Percentiles rank a stretch among this genome's conserved stretches.
These are phyloP conservation scores for Cyclocybe cylindracea DNA, from an alignment of 768 basidiomycete species.

Conservation along the genomic window DNA sequence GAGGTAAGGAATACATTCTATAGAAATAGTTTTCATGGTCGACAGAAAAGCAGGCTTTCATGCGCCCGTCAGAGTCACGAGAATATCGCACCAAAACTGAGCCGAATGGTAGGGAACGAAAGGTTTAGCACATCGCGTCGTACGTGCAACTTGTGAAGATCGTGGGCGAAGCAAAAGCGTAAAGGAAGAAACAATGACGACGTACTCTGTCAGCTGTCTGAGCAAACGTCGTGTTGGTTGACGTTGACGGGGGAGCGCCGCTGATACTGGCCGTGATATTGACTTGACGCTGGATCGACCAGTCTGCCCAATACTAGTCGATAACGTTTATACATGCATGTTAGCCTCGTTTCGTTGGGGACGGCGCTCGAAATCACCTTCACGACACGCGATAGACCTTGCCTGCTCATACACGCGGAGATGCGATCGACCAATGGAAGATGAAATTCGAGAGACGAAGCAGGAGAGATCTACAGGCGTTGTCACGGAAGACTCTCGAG, in stretches of 20 bases:
- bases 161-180: slow-evolving; percentile 2
- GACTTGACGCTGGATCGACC: slow-evolving; percentile 82
- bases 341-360: slow-evolving; percentile 1
- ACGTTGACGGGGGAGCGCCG: slow-evolving; percentile 71
- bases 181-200: slow-evolving; percentile 11
- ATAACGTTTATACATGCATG: slow-evolving; percentile 19
- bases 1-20: not conserved
- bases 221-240: slow-evolving; percentile 75
- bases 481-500: slow-evolving; percentile 7
- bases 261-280: slow-evolving; percentile 82
- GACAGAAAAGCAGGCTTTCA: too few relatives aligned
- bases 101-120: too few relatives aligned
- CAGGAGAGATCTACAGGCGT: too few relatives aligned
- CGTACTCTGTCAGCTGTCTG: slow-evolving; percentile 81
- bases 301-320: slow-evolving; percentile 81
- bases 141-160: not conserved
- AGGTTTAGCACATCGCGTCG: not conserved
- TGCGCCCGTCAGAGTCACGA: too few relatives aligned
- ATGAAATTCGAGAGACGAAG: slow-evolving; percentile 56
- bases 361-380: slow-evolving; percentile 45
- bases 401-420: slow-evolving; percentile 73
- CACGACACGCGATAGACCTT: slow-evolving; percentile 86
- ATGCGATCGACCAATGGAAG: slow-evolving; percentile 76
- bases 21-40: not conserved
- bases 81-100: too few relatives aligned